Base-by-base conservation (phyloP, 257 asterid species). In the Coffea canephora region DNA sequence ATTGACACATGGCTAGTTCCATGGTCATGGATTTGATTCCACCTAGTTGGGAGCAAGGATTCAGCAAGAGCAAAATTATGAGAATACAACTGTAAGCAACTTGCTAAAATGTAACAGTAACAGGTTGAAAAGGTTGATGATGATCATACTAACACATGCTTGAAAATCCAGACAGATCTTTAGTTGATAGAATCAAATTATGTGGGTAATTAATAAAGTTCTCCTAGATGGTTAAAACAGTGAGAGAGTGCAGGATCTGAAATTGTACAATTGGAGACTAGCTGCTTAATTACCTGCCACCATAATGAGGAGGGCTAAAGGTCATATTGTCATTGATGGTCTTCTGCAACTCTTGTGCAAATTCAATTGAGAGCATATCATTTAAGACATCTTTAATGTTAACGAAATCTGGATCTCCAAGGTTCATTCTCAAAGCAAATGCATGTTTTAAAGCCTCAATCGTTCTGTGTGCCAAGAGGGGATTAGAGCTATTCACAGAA, bases 1-100 rank as follows among this genome's bases (percentile, higher is more conserved):
- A 93, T 79, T 25, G 95, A 90, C 69, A 91, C 73, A 79, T 93
- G 97, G 89, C 94, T 88, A 14, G 95, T 90, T 14, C 97, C 97
- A 16, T 88, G 93, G 72, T 93, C 97, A 39, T 78, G 74, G 10
- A 90, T 76, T 80, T 86, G 95, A 57, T 86, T 87, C 94, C 94
- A 91, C 91, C 97, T 91, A 34, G 67, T 45, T 72, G 16, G n/a
- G 67, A 69, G 62, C 55, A 55, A 52, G 12, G 68, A 74, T 34
- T 23, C 27, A 39, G 50, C 25, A 69, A 41, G 14, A 69, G 25
- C 8, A 34, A 18, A 18, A 39, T 46, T 15, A 21, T 15, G 21
- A 55, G 62, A 6, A 55, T 14, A 55, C 19, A 55, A 23, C 23
- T 55, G 9, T 10, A 50, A 50, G 14, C 57, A 50, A 10, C 57